Evolutionary conservation across 1,139 yeast species (phyloP).

Genomic region (Taphrina confusa): DNA sequence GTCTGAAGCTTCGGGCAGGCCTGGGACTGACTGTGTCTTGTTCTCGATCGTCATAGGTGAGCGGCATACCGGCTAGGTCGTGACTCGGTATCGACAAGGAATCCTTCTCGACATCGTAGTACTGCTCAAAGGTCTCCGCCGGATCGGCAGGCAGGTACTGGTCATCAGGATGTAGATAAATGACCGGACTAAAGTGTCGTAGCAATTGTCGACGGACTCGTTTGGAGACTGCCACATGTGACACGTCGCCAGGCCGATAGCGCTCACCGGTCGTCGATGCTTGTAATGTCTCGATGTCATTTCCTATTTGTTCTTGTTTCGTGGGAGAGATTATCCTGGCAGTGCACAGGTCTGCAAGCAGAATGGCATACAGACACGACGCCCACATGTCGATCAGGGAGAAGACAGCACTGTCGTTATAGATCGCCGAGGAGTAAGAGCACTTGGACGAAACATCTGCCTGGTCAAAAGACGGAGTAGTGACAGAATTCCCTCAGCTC

Average conservation of each 20-base stretch:
- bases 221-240: conserved; percentile 7
- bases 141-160: conserved; percentile 25
- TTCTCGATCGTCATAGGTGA: conserved; percentile 5
- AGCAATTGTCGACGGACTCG: conserved; percentile 1
- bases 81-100: conserved; percentile 10
- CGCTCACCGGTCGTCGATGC: background rate
- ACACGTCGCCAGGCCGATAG: background rate
- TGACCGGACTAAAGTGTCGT: conserved; percentile 7
- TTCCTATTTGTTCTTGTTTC: background rate
- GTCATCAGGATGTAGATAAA: conserved; percentile 23
- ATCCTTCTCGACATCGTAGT: conserved; percentile 6
- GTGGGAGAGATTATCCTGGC: background rate
- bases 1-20: background rate
- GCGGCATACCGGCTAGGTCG: conserved; percentile 14
- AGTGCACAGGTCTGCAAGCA: conserved; percentile 4
- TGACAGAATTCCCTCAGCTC: too few species aligned
- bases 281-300: background rate
- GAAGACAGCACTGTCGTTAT: too few species aligned
- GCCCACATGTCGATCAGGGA: background rate
- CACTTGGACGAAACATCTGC: too few species aligned
- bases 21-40: background rate
- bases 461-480: too few species aligned
- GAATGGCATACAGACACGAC: background rate
- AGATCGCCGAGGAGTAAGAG: too few species aligned
- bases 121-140: conserved; percentile 1